Evolutionary conservation across 192 early-diverging fungal species (phyloP), one percentile per base, ranked within the genome.

Genomic region (Mortierella claussenii): DNA sequence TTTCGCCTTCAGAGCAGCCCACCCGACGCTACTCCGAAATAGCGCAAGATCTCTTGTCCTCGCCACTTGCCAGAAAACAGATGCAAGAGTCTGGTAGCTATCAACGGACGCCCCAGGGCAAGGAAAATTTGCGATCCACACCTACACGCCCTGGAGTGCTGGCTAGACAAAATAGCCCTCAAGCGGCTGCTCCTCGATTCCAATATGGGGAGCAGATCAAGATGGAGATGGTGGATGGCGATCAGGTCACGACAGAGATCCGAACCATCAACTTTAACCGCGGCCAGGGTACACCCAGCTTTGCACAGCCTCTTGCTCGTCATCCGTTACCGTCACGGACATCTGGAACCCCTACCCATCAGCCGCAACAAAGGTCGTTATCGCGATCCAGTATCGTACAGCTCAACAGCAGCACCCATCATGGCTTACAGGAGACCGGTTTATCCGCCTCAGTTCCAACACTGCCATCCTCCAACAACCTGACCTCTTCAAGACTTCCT

Each of bases 191-290:
- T 15, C 26, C 21, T 3, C 42, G 28, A 11, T 36, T 75, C 33
- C 42, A 66, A 0, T 75, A 59, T 55, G 71, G 71, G 0, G 63
- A 75, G 47, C 56, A 75, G 34, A 27, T 75, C 45, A 57, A 55
- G 51, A 65, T 75, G 56, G 71, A 75, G 44, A 40, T 66, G 55
- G 55, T 75, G 3, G 71, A 75, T n/a, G 71, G 63, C 17, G 63
- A 55, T 26, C 57, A 33, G 17, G 63, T 66, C 0, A 62, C 54
- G 11, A 63, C 48, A 0, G 71, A 60, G 27, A 60, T 66, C 28
- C 40, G 71, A 6, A 66, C 63, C 11, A 47, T 65, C 32, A 65
- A 65, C 34, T 36, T 47, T 0, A 44, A 26, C 17, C 34, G 71
- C 17, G 43, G 32, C 31, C 21, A 18, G 37, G 60, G 65, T 54